These are phyloP conservation scores for Loxodes magnus DNA, from an alignment of 73 alveolate genomes.

Conservation along the genomic window DNA sequence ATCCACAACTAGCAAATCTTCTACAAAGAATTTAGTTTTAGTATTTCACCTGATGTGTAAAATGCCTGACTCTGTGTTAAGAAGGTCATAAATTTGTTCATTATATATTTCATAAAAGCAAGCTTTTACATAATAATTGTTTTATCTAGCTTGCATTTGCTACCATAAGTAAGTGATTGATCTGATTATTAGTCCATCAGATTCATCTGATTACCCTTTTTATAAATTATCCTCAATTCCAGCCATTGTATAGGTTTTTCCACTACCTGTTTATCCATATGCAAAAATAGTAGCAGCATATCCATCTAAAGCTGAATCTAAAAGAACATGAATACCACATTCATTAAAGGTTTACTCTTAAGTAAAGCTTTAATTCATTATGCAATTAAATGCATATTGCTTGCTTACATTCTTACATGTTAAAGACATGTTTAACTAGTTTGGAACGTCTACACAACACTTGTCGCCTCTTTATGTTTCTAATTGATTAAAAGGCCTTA, in stretches of 20 bases:
- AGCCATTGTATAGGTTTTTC: slow-evolving; percentile 89
- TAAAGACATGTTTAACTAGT: background rate
- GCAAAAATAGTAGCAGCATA: slow-evolving; percentile 95
- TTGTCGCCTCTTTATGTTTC: slow-evolving; percentile 82
- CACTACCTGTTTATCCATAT: slow-evolving; percentile 97
- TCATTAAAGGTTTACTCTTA: slow-evolving; percentile 3
- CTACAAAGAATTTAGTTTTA: slow-evolving; percentile 96
- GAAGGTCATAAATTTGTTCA: slow-evolving; percentile 83
- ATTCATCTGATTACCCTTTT: slow-evolving; percentile 79
- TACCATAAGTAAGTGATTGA: slow-evolving; percentile 84
- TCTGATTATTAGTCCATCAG: slow-evolving; percentile 86
- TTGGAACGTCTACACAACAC: slow-evolving; percentile 45
- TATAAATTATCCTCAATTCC: slow-evolving; percentile 81
- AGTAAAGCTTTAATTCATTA: background rate
- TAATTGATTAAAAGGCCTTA: slow-evolving; percentile 82
- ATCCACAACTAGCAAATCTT: slow-evolving; percentile 94
- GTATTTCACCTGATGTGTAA: slow-evolving; percentile 93
- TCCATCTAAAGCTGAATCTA: slow-evolving; percentile 92
- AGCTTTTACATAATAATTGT: slow-evolving; percentile 80
- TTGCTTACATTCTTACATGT: slow-evolving; percentile 31
- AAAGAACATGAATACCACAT: slow-evolving; percentile 29
- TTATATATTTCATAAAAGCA: slow-evolving; percentile 85
- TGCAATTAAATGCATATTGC: slow-evolving; percentile 20
- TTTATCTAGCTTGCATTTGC: slow-evolving; percentile 62
- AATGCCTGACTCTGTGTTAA: slow-evolving; percentile 71